Evolutionary conservation across 805 yeast genomes (phyloP).

Genomic region (Cyberlindnera americana): DNA sequence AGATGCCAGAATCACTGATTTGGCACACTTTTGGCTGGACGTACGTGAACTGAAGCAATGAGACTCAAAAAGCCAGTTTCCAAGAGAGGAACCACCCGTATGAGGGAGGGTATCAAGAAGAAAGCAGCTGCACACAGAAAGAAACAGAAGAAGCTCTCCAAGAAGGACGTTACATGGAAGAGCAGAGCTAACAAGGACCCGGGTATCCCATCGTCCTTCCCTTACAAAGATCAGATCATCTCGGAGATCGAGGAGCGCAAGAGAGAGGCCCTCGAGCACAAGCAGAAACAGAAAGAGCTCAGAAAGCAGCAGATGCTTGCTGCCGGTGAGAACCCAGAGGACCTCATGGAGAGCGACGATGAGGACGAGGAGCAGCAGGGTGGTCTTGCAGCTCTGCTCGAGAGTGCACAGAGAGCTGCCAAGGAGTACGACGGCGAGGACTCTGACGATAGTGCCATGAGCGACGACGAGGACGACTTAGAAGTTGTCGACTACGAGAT

Average conservation of each 20-base stretch:
- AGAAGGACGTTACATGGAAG: constrained; percentile 93
- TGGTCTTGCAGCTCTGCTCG: constrained; percentile 79
- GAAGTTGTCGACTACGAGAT: constrained; percentile 50
- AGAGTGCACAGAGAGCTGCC: constrained; percentile 89
- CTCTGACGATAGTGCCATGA: constrained; percentile 40
- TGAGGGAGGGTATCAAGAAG: constrained; percentile 95
- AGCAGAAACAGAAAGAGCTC: constrained; percentile 47
- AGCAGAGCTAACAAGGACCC: constrained; percentile 81
- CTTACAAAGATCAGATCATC: constrained; percentile 83
- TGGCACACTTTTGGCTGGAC: too few species aligned
- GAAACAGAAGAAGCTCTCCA: constrained; percentile 76
- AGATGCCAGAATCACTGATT: not conserved
- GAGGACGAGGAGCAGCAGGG: constrained; percentile 41
- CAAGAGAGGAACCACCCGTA: constrained; percentile 86
- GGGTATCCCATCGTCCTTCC: constrained; percentile 93
- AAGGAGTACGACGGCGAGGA: constrained; percentile 61
- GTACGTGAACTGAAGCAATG: constrained; percentile 12
- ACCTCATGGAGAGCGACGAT: constrained; percentile 33
- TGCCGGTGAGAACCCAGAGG: constrained; percentile 35
- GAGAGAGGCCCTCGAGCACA: constrained; percentile 52
- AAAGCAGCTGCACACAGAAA: constrained; percentile 90
- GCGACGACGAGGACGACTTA: constrained; percentile 38
- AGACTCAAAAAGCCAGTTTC: constrained; percentile 47
- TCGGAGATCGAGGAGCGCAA: constrained; percentile 65
- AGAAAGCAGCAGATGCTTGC: constrained; percentile 39